Evolutionary conservation across 208 protist species (phyloP), one percentile per base, ranked within the genome.

Genomic region (Trypanosoma boissoni): DNA sequence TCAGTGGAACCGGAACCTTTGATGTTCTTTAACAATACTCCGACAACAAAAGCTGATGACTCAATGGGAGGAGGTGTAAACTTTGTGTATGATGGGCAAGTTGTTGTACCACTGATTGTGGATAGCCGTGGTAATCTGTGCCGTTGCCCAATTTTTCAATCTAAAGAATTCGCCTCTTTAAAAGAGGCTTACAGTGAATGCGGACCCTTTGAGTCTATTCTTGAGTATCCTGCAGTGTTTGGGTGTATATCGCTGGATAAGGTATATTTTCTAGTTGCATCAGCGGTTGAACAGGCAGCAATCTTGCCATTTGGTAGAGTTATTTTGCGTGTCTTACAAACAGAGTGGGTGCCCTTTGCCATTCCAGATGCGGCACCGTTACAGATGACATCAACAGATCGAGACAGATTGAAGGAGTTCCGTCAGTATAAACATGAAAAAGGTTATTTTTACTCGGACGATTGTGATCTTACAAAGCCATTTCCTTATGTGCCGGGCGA

Each of bases 371-470:
- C 91, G 3, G 75, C 62, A 3, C 75, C 73, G 9, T 55, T 89
- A 31, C 52, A 66, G 8, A 45, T 92, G 8, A 80, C 65, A 50
- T 24, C 61, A 18, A 50, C 61, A 1, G 85, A 92, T 57, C 75
- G 73, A 52, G 72, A 46, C 16, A 71, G 83, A n/a, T 64, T 92
- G 5, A 58, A 59, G 10, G 80, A 95, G 57, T 92, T 95, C 64
- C 71, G 78, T 44, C 65, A 83, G 20, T 81, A 86, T 58, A 68
- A 62, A 1, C 80, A 81, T 70, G 61, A 74, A 56, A 78, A 76
- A 18, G 88, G 88, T n/a, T 92, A 91, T 60, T 95, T 84, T 64
- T 95, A 86, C 68, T 84, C 73, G 8, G 85, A 92, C 58, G 78
- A 87, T 28, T 76, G 72, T 4, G 70, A 95, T 39, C 36, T 95